Conservation (phyloP, 371 early-diverging fungal species). For the Mucor irregularis region DNA sequence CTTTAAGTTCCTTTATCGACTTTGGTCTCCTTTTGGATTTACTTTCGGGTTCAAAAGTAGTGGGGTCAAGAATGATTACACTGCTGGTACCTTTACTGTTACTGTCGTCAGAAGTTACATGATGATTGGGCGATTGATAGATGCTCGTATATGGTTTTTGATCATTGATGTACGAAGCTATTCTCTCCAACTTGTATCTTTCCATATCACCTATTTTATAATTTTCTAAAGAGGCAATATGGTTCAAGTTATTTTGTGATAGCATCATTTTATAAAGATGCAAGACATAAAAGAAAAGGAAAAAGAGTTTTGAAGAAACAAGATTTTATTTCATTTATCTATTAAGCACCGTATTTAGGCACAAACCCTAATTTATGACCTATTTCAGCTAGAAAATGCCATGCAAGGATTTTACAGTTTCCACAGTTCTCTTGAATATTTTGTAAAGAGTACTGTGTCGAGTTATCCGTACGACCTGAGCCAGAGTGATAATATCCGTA, state of each 20-base stretch:
- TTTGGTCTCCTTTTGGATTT: no score
- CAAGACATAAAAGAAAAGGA: conserved; percentile 2
- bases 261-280: conserved; percentile 10
- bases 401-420: conserved; percentile 39
- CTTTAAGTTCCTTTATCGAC: no score
- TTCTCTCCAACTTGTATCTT: not conserved
- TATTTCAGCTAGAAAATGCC: conserved; percentile 46
- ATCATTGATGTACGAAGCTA: not conserved
- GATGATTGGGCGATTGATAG: conserved; percentile 5
- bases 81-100: no score
- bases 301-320: not conserved
- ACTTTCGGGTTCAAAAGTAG: no score
- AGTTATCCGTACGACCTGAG: conserved; percentile 29
- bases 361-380: conserved; percentile 42
- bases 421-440: conserved; percentile 25
- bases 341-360: conserved; percentile 48
- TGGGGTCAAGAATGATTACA: no score
- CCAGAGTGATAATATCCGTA: conserved; percentile 31
- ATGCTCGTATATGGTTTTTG: not conserved
- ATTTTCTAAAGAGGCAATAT: not conserved
- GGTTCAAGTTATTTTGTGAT: not conserved
- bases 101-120: no score
- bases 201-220: not conserved
- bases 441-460: conserved; percentile 2
- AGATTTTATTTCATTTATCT: not conserved